Conservation (phyloP, 177 flowering plant species). For the Vitis hybrid region DNA sequence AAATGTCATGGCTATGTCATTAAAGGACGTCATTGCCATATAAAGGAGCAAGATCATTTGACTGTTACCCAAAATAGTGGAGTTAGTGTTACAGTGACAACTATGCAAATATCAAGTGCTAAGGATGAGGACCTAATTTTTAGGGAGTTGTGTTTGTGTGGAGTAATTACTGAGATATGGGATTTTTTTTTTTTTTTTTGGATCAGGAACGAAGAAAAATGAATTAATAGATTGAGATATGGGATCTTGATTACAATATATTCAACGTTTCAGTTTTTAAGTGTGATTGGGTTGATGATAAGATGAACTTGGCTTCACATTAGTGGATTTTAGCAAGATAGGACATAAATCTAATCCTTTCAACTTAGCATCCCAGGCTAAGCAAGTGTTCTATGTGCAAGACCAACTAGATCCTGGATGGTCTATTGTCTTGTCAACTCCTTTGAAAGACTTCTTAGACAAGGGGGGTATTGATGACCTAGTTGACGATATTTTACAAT, state of each 20-base stretch:
- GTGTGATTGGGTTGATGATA: not conserved
- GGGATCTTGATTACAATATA: constrained; percentile 1
- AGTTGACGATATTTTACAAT: no score
- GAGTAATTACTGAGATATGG: constrained; percentile 2
- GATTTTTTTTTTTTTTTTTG: no score
- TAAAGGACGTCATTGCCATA: not conserved
- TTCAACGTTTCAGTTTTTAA: constrained; percentile 2
- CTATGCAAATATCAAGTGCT: constrained; percentile 11
- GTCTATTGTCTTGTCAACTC: no score
- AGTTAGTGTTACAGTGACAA: not conserved
- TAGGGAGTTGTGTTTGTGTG: not conserved
- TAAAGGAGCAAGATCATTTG: not conserved
- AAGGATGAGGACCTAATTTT: constrained; percentile 6
- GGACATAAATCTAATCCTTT: no score
- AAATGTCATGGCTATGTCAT: not conserved
- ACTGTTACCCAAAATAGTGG: constrained; percentile 3
- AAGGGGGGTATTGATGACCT: no score
- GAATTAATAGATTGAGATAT: not conserved
- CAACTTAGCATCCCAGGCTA: no score
- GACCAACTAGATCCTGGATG: no score
- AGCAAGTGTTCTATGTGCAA: no score
- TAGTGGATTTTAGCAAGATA: no score
- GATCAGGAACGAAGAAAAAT: no score
- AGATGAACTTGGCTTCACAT: not conserved
- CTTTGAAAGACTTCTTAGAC: no score